These are phyloP conservation scores for Ophiostoma quercus DNA, from an alignment of 2,329 filamentous ascomycete genomes.

Conservation along the genomic window DNA sequence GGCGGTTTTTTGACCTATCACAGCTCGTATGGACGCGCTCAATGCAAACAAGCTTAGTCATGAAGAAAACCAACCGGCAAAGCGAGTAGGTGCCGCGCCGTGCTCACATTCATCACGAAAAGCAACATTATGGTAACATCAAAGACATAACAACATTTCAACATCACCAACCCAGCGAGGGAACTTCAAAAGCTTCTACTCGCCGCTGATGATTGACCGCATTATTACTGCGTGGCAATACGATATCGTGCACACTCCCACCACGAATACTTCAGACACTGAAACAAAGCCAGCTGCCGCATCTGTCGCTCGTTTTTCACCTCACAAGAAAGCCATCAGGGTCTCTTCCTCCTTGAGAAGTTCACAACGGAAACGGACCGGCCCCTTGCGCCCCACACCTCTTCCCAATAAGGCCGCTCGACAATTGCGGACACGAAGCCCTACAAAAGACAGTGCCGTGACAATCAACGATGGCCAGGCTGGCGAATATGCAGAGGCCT, in stretches of 20 bases:
- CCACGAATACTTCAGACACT: conserved; percentile 9
- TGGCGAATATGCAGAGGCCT: too few species aligned
- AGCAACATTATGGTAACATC: neutral
- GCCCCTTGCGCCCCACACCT: neutral
- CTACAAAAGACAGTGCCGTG: neutral
- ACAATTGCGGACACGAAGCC: conserved; percentile 5
- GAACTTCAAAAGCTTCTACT: conserved; percentile 27
- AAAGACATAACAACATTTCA: neutral
- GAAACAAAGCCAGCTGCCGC: neutral
- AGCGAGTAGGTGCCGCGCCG: too few species aligned
- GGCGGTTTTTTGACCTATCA: too few species aligned
- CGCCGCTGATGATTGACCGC: conserved; percentile 4
- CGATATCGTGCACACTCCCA: conserved; percentile 5
- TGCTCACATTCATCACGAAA: too few species aligned
- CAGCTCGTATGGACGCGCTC: too few species aligned
- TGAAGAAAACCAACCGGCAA: too few species aligned
- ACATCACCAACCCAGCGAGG: neutral
- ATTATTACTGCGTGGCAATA: conserved; percentile 15
- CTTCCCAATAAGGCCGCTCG: neutral
- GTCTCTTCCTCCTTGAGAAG: neutral
- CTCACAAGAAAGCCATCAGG: too few species aligned
- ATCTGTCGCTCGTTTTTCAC: too few species aligned
- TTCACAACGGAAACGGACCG: neutral
- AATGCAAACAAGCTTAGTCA: too few species aligned
- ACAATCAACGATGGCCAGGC: conserved; percentile 15